phyloP scores from a whole-genome alignment of 2,329 filamentous ascomycete species.

The Kalmusia sp. region DNA sequence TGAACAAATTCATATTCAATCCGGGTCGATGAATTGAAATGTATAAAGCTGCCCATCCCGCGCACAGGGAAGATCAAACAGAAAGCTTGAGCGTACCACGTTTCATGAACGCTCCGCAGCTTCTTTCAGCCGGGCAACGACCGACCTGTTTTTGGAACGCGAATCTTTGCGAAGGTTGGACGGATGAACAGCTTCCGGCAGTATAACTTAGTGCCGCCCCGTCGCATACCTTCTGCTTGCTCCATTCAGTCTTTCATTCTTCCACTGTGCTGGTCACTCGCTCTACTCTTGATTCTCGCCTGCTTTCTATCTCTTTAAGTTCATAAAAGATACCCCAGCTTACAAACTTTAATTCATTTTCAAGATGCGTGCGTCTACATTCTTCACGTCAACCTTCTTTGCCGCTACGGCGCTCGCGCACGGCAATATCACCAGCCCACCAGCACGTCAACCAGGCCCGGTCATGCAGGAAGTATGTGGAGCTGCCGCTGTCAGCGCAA shows the following conservation, averaged over 20 bases:
- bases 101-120: conserved; percentile 18
- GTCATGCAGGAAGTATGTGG: conserved; percentile 61
- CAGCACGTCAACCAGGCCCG: conserved; percentile 58
- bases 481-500: conserved; percentile 59
- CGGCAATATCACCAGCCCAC: conserved; percentile 60
- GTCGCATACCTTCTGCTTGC: conserved; percentile 1
- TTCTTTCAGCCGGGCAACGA: conserved; percentile 1
- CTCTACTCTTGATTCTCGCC: conserved; percentile 7
- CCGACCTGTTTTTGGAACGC: conserved; percentile 3
- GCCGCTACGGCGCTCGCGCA: conserved; percentile 57
- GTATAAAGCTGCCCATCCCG: not conserved
- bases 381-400: conserved; percentile 43
- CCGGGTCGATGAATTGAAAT: too few species aligned
- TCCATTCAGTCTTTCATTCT: conserved; percentile 13
- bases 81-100: conserved; percentile 12
- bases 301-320: conserved; percentile 6
- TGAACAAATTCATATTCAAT: too few species aligned
- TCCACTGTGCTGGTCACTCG: conserved; percentile 30
- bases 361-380: conserved; percentile 37
- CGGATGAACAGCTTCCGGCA: conserved; percentile 1
- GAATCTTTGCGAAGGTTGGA: conserved; percentile 1
- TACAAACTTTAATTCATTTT: conserved; percentile 14
- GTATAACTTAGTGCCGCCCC: conserved; percentile 1
- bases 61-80: conserved; percentile 16
- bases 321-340: conserved; percentile 11